phyloP scores from a whole-genome alignment of 306 rosid species.

The Pyrus pyrifolia region DNA sequence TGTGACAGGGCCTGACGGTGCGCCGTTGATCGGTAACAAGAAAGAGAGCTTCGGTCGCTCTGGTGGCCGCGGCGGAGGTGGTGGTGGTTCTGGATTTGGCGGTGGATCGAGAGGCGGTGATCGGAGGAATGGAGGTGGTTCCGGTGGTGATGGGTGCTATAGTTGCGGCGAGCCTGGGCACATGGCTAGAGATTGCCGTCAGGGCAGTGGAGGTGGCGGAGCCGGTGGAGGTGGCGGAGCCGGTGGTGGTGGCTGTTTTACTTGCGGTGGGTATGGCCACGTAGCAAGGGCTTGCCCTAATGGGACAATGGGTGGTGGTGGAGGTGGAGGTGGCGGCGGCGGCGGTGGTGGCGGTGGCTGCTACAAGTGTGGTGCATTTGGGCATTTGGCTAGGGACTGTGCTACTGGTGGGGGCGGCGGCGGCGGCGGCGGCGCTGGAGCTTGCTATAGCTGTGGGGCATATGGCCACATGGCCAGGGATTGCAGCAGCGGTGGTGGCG shows the following conservation, averaged over 20 bases:
- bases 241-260: slow-evolving; percentile 46
- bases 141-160: slow-evolving; percentile 32
- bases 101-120: slow-evolving; percentile 53
- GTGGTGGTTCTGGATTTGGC: slow-evolving; percentile 33
- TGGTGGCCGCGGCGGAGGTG: slow-evolving; percentile 20
- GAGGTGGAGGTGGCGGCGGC: neutral
- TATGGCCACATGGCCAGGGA: slow-evolving; percentile 67
- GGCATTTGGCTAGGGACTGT: slow-evolving; percentile 65
- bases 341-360: slow-evolving; percentile 28
- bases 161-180: slow-evolving; percentile 66
- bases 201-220: slow-evolving; percentile 7
- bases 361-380: slow-evolving; percentile 48
- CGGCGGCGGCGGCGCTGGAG: slow-evolving; percentile 5
- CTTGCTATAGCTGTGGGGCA: slow-evolving; percentile 56
- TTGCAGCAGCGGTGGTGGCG: slow-evolving; percentile 30
- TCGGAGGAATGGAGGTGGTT: slow-evolving; percentile 38
- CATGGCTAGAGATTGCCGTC: slow-evolving; percentile 57
- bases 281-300: slow-evolving; percentile 59
- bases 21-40: slow-evolving; percentile 36
- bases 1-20: slow-evolving; percentile 62
- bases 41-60: slow-evolving; percentile 15
- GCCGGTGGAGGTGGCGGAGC: slow-evolving; percentile 30
- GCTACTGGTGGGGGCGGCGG: slow-evolving; percentile 4
- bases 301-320: slow-evolving; percentile 25
- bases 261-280: slow-evolving; percentile 67